phyloP scores from a whole-genome alignment of 2,329 filamentous ascomycete species.

The Diplodia intermedia region DNA sequence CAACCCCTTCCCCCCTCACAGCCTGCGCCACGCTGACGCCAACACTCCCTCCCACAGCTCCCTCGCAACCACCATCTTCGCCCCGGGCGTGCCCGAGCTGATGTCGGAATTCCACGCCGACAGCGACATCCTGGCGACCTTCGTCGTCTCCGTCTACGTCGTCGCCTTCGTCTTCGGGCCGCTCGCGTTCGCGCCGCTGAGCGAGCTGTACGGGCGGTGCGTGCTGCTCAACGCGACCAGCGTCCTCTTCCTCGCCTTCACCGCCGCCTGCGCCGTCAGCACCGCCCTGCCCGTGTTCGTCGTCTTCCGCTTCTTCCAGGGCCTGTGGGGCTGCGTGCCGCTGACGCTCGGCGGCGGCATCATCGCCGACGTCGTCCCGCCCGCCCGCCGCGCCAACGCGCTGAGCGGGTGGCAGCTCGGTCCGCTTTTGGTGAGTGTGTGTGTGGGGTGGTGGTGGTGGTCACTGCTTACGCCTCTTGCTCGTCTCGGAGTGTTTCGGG shows the following conservation, averaged over 20 bases:
- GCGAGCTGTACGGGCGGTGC: constrained; percentile 46
- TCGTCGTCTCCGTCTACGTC: constrained; percentile 50
- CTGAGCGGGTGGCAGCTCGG: constrained; percentile 50
- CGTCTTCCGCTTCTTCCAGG: constrained; percentile 47
- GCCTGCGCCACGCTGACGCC: too few species aligned
- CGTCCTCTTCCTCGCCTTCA: constrained; percentile 59
- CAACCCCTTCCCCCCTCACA: too few species aligned
- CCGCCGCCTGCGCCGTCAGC: constrained; percentile 50
- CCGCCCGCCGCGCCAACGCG: constrained; percentile 44
- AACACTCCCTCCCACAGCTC: constrained; percentile 33
- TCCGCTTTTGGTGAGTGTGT: constrained; percentile 39
- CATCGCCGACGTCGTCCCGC: constrained; percentile 47
- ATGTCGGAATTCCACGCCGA: constrained; percentile 43
- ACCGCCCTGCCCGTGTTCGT: constrained; percentile 47
- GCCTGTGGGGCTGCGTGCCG: constrained; percentile 43
- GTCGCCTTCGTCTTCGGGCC: constrained; percentile 50
- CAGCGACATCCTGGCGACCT: constrained; percentile 43
- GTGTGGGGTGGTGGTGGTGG: background rate
- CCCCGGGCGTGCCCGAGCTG: constrained; percentile 38
- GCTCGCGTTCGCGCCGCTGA: constrained; percentile 48
- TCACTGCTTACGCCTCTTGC: too few species aligned
- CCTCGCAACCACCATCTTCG: constrained; percentile 49
- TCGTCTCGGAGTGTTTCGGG: too few species aligned
- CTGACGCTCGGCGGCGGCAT: constrained; percentile 47
- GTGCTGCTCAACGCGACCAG: constrained; percentile 49